Evolutionary conservation across 2,329 filamentous ascomycete species (phyloP).

Genomic region (Westerdykella aurantiaca): DNA sequence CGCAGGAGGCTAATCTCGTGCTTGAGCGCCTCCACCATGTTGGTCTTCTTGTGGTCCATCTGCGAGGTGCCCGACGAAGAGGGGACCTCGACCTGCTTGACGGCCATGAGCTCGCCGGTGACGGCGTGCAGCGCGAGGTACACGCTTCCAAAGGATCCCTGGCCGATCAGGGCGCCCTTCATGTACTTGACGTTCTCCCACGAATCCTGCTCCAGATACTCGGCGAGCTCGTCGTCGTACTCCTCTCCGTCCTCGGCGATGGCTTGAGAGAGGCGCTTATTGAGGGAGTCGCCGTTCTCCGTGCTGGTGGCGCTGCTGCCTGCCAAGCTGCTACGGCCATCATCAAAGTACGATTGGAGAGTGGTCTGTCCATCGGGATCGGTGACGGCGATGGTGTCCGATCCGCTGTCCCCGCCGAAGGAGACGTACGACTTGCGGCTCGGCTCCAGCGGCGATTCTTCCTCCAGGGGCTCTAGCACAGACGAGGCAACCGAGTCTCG

Average conservation of each 20-base stretch:
- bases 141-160: slow-evolving; percentile 93
- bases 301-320: slow-evolving; percentile 58
- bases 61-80: slow-evolving; percentile 67
- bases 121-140: slow-evolving; percentile 93
- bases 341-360: slow-evolving; percentile 79
- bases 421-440: slow-evolving; percentile 96
- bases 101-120: slow-evolving; percentile 93
- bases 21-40: slow-evolving; percentile 96
- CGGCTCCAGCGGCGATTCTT: slow-evolving; percentile 80
- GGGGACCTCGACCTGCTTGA: slow-evolving; percentile 95
- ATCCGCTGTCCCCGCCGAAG: slow-evolving; percentile 63
- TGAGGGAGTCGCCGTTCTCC: slow-evolving; percentile 63
- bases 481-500: slow-evolving; percentile 87
- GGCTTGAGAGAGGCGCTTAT: slow-evolving; percentile 76
- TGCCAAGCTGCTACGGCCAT: slow-evolving; percentile 65
- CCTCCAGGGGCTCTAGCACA: slow-evolving; percentile 80
- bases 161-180: slow-evolving; percentile 95
- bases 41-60: slow-evolving; percentile 83
- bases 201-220: slow-evolving; percentile 85
- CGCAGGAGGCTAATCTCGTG: slow-evolving; percentile 91
- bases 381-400: slow-evolving; percentile 66
- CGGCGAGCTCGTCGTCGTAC: slow-evolving; percentile 78
- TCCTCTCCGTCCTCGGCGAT: slow-evolving; percentile 89
- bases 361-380: slow-evolving; percentile 67
- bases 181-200: slow-evolving; percentile 99